phyloP scores from a whole-genome alignment of 2,329 filamentous ascomycete genomes.

The Sporothrix inflata region DNA sequence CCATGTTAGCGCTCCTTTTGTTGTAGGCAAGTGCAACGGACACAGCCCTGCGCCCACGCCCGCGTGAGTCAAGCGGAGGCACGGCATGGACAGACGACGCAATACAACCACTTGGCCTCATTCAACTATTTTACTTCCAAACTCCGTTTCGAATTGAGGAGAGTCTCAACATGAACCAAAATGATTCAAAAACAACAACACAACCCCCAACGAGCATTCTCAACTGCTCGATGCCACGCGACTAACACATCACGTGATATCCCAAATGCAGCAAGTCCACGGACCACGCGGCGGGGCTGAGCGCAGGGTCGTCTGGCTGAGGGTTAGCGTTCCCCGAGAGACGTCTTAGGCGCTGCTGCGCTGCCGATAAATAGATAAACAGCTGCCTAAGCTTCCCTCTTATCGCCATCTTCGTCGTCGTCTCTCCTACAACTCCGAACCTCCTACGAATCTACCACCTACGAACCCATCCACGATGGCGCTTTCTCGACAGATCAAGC shows the following conservation, averaged over 20 bases:
- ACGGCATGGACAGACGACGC: background rate
- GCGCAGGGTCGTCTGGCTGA: background rate
- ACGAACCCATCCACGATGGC: slow-evolving; percentile 35
- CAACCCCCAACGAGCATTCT: background rate
- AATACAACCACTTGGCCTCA: slow-evolving; percentile 1
- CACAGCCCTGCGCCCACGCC: slow-evolving; percentile 9
- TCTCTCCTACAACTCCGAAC: background rate
- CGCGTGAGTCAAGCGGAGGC: slow-evolving; percentile 19
- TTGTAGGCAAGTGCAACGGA: background rate
- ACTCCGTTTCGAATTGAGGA: background rate
- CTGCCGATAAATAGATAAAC: background rate
- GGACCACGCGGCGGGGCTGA: background rate
- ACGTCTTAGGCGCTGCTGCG: background rate
- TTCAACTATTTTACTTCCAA: background rate
- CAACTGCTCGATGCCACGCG: too few relatives aligned
- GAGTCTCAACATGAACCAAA: background rate
- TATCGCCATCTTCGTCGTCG: background rate
- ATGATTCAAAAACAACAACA: background rate
- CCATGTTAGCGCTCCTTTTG: slow-evolving; percentile 10
- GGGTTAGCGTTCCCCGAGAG: slow-evolving; percentile 6
- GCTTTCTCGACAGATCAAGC: slow-evolving; percentile 36
- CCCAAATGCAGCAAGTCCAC: background rate
- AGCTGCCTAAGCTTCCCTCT: slow-evolving; percentile 15
- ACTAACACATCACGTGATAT: background rate
- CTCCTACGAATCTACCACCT: background rate